Conservation (phyloP, 352 stramenopile species). For the Globisporangium lucens region DNA sequence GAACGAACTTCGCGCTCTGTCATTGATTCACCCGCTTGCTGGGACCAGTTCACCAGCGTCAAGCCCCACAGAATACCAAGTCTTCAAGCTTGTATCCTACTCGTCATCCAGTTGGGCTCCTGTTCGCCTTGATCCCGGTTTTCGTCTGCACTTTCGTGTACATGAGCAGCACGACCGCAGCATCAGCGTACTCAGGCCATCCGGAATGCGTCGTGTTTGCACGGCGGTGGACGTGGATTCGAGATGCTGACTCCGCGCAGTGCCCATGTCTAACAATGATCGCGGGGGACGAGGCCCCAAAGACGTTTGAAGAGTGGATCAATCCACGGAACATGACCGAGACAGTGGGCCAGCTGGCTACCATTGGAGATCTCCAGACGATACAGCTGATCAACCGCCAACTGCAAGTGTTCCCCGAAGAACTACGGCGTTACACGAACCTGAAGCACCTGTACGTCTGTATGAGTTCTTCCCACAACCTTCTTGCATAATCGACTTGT, state of each 20-base stretch:
- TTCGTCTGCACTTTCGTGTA: background rate
- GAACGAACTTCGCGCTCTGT: constrained; percentile 9
- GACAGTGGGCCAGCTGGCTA: constrained; percentile 23
- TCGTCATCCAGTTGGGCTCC: constrained; percentile 3
- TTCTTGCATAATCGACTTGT: background rate
- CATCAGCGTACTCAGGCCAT: background rate
- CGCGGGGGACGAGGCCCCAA: background rate
- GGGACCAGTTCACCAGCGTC: background rate
- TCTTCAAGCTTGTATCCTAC: background rate
- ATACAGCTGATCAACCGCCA: constrained; percentile 32
- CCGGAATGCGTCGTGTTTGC: background rate
- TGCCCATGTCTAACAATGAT: background rate
- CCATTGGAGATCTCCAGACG: constrained; percentile 26
- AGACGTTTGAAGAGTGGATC: constrained; percentile 22
- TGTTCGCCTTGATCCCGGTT: background rate
- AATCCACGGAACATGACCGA: constrained; percentile 12
- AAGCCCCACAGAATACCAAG: background rate
- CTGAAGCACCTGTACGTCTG: constrained; percentile 31
- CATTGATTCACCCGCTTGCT: constrained; percentile 2
- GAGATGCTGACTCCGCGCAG: background rate
- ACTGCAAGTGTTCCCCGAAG: constrained; percentile 21
- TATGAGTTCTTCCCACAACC: background rate
- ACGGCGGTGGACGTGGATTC: background rate
- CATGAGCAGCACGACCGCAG: background rate
- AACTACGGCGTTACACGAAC: constrained; percentile 20